Base-by-base conservation (phyloP, 768 basidiomycete species). In the Trametes cingulata region DNA sequence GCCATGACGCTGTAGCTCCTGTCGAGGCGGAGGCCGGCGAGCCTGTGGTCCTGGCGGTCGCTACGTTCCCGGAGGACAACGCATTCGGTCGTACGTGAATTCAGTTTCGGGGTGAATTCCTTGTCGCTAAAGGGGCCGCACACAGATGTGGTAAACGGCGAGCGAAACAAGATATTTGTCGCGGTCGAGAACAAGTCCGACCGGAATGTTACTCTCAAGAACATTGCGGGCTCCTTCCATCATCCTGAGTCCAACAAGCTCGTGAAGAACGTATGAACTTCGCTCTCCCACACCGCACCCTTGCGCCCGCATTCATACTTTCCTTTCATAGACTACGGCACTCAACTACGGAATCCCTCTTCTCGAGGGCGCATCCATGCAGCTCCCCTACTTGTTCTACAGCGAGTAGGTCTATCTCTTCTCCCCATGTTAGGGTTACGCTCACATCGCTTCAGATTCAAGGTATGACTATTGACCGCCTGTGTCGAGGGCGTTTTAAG, bases 61-160 rank as follows among this genome's bases (percentile, higher is more conserved):
- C 85, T 56, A 75, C 80, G 7, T 93, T 91, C 71, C 83, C 85
- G 15, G 87, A 90, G 64, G 77, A 78, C 49, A 92, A 93, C 68
- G 80, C 84, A 1, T 91, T 92, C 67, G 87, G 85, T 67, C 88
- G 91, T 91, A 72, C 64, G 90, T 82, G 36, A 42, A 63, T 20
- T 49, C 12, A 2, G 5, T 47, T 25, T 27, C 22, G 12, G 43
- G 29, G 29, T 33, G 6, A 10, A 33, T 33, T 37, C 40, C 33
- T 19, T 46, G 14, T 24, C 49, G 22, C 29, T 43, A 52, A 17
- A 13, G 7, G n/a, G 19, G 39, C 7, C 27, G 10, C n/a, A 17
- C 62, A n/a, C 67, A 93, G 91, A 92, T 60, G 77, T 93, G 49
- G 85, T 93, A 33, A 94, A 94, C 66, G 91, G 91, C 59, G 89